phyloP scores from a whole-genome alignment of 768 basidiomycete genomes.

The Mycena galericulata region DNA sequence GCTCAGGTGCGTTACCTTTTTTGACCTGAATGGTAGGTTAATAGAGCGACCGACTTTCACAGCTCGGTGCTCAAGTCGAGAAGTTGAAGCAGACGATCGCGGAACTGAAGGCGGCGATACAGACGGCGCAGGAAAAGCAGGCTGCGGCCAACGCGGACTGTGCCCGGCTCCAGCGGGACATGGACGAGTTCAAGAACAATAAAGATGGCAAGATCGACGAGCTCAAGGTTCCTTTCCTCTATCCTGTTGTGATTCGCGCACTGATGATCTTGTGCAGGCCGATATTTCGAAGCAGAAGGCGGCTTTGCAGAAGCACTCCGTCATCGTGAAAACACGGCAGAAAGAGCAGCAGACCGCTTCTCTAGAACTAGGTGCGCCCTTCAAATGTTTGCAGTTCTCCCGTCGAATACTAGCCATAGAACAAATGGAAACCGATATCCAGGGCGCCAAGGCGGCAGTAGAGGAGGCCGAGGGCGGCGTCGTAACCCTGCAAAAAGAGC shows the following conservation, averaged over 20 bases:
- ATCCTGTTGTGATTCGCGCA: not conserved
- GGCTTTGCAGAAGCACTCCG: slow-evolving; percentile 83
- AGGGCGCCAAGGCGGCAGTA: slow-evolving; percentile 56
- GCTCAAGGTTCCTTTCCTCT: slow-evolving; percentile 73
- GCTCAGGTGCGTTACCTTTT: slow-evolving; percentile 69
- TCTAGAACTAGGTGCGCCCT: slow-evolving; percentile 84
- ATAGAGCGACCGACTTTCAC: slow-evolving; percentile 10
- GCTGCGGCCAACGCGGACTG: slow-evolving; percentile 80
- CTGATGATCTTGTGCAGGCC: slow-evolving; percentile 57
- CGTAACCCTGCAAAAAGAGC: slow-evolving; percentile 69
- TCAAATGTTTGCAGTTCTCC: not conserved
- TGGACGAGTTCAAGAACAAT: slow-evolving; percentile 99
- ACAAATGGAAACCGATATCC: slow-evolving; percentile 83
- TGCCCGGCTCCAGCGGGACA: slow-evolving; percentile 93
- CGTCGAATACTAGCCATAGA: slow-evolving; percentile 56
- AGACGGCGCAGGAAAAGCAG: slow-evolving; percentile 81
- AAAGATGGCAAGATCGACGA: slow-evolving; percentile 97
- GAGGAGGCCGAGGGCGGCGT: slow-evolving; percentile 60
- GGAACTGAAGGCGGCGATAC: slow-evolving; percentile 67
- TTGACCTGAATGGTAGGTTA: not conserved
- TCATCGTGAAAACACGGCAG: slow-evolving; percentile 86
- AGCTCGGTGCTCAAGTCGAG: slow-evolving; percentile 89
- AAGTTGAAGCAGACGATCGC: slow-evolving; percentile 72
- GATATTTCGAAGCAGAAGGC: slow-evolving; percentile 86
- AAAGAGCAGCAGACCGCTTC: slow-evolving; percentile 90